Percentiles rank a stretch among this genome's conserved stretches.
Conservation (phyloP, 2,329 filamentous ascomycete species). For the Bipolaris gigantea region DNA sequence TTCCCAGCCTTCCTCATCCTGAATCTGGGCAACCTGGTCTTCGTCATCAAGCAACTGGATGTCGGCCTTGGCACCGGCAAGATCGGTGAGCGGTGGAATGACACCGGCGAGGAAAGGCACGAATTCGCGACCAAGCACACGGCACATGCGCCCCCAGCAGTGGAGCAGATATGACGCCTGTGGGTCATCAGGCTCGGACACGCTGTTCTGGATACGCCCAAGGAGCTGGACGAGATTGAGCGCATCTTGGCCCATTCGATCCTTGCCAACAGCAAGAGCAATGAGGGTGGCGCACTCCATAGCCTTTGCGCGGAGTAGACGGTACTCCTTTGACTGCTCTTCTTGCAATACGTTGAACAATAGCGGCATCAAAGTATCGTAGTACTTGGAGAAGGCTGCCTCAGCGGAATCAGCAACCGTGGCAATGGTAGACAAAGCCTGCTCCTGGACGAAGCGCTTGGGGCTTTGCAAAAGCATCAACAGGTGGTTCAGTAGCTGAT, state of each 20-base stretch:
- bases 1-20: conserved; percentile 97
- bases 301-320: conserved; percentile 88
- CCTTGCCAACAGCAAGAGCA: conserved; percentile 89
- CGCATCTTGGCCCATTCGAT: conserved; percentile 85
- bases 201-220: conserved; percentile 76
- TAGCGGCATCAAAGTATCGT: conserved; percentile 92
- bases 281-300: conserved; percentile 99
- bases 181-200: conserved; percentile 89
- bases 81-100: conserved; percentile 88
- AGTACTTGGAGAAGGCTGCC: conserved; percentile 91
- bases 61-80: conserved; percentile 93
- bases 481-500: conserved; percentile 80
- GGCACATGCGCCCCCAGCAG: conserved; percentile 99
- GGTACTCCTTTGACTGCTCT: conserved; percentile 91
- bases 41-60: conserved; percentile 96
- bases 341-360: conserved; percentile 86
- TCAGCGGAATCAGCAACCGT: conserved; percentile 99
- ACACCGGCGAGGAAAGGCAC: conserved; percentile 89
- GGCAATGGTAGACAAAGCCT: conserved; percentile 94
- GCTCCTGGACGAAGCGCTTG: conserved; percentile 96
- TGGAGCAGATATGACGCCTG: conserved; percentile 97
- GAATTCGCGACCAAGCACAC: conserved; percentile 87
- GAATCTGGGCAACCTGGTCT: conserved; percentile 87
- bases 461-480: conserved; percentile 86
- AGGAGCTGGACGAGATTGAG: conserved; percentile 84